Conservation (phyloP, 768 basidiomycete genomes). For the Phylloporus sp. region DNA sequence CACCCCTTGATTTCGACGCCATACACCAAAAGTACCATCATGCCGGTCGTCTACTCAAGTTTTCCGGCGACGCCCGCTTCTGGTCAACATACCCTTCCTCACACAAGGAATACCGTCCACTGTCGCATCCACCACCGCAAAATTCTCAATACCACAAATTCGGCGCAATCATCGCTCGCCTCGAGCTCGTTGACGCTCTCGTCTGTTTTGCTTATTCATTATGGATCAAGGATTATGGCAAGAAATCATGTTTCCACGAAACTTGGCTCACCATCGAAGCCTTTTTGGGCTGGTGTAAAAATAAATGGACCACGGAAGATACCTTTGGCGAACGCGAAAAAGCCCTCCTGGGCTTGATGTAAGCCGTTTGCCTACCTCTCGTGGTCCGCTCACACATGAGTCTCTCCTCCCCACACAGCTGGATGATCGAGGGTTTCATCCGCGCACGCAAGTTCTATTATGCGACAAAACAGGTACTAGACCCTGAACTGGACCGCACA, state of each 20-base stretch:
- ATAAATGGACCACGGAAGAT: conserved; percentile 53
- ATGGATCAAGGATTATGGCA: conserved; percentile 70
- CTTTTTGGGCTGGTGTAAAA: conserved; percentile 68
- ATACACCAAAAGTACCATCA: conserved; percentile 67
- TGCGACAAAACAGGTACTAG: conserved; percentile 29
- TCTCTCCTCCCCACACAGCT: conserved; percentile 40
- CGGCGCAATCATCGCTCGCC: conserved; percentile 68
- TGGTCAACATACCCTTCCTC: conserved; percentile 66
- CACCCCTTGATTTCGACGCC: conserved; percentile 46
- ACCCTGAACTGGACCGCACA: conserved; percentile 33
- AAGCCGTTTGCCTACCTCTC: conserved; percentile 33
- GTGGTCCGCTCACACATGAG: conserved; percentile 25
- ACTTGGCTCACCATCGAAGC: conserved; percentile 67
- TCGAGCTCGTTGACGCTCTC: conserved; percentile 78
- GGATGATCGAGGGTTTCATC: conserved; percentile 76
- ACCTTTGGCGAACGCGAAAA: conserved; percentile 44
- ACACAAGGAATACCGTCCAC: conserved; percentile 59
- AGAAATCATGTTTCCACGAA: conserved; percentile 49
- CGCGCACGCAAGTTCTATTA: conserved; percentile 48
- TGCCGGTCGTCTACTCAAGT: conserved; percentile 72
- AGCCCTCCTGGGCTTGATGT: conserved; percentile 77
- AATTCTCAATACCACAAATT: conserved; percentile 70
- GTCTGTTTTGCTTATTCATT: conserved; percentile 79
- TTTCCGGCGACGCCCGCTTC: conserved; percentile 75
- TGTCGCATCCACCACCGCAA: conserved; percentile 57